Percentiles rank a stretch among this genome's conserved stretches.
phyloP scores from a whole-genome alignment of 805 yeast genomes.

The Tetrapisispora pingtungensis region DNA sequence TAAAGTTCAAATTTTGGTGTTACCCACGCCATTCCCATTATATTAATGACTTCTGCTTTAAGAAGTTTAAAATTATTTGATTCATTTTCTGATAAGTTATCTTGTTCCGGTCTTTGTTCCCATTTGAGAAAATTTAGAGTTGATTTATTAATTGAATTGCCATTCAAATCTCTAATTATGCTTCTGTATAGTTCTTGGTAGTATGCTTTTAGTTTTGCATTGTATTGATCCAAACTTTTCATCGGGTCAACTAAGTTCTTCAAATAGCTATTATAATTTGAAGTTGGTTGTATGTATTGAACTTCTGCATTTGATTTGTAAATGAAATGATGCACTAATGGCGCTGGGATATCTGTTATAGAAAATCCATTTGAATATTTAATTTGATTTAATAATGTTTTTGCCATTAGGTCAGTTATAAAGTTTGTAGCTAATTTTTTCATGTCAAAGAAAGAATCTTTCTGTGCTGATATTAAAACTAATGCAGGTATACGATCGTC shows the following conservation, averaged over 20 bases:
- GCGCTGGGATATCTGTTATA: constrained; percentile 46
- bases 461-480: constrained; percentile 45
- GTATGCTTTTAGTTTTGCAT: constrained; percentile 18
- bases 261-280: constrained; percentile 4
- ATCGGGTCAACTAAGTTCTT: constrained; percentile 6
- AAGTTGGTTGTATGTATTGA: constrained; percentile 33
- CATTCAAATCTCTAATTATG: constrained; percentile 17
- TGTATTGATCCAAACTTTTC: constrained; percentile 7
- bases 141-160: constrained; percentile 27
- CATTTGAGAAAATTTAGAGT: constrained; percentile 40
- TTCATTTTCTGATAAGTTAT: not conserved
- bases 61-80: constrained; percentile 4
- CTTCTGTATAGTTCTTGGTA: constrained; percentile 22
- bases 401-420: constrained; percentile 17
- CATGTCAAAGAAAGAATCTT: constrained; percentile 70
- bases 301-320: constrained; percentile 62
- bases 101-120: constrained; percentile 12
- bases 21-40: constrained; percentile 42
- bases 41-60: constrained; percentile 13
- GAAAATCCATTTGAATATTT: constrained; percentile 26
- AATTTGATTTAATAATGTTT: not conserved
- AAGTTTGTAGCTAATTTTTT: constrained; percentile 49
- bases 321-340: constrained; percentile 63
- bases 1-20: constrained; percentile 55
- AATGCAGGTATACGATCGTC: constrained; percentile 28